phyloP scores from a whole-genome alignment of 257 asterid genomes.

The Solanum chmielewskii region DNA sequence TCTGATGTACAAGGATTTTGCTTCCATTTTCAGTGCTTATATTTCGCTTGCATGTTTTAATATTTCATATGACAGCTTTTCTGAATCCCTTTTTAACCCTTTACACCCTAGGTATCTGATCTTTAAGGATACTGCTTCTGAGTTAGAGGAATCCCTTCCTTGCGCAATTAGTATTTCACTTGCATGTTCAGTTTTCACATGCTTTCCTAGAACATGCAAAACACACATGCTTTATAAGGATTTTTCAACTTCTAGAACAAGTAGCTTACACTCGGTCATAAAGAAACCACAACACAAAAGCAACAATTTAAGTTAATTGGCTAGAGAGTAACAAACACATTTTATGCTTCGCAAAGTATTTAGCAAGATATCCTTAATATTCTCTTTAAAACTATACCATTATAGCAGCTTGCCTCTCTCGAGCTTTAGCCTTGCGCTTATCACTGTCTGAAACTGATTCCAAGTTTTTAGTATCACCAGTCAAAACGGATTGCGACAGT shows the following conservation, averaged over 20 bases:
- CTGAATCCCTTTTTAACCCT: background rate
- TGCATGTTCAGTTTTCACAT: background rate
- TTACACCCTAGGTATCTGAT: background rate
- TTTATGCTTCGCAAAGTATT: background rate
- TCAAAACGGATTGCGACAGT: slow-evolving; percentile 26
- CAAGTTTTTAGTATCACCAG: slow-evolving; percentile 16
- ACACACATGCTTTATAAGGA: background rate
- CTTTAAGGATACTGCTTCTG: background rate
- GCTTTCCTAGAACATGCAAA: background rate
- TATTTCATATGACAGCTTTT: background rate
- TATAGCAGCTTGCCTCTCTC: slow-evolving; percentile 94
- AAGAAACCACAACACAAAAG: background rate
- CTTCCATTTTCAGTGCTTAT: background rate
- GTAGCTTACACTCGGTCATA: background rate
- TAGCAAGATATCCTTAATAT: background rate
- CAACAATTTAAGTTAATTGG: background rate
- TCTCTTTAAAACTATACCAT: slow-evolving; percentile 41
- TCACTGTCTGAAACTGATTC: slow-evolving; percentile 48
- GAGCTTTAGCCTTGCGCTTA: slow-evolving; percentile 82
- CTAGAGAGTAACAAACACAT: background rate
- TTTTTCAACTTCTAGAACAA: background rate
- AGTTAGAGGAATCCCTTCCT: background rate
- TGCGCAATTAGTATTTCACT: background rate
- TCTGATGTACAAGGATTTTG: background rate
- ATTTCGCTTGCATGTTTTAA: background rate